A percentile compares a stretch with the other conserved stretches of the same genome.
Evolutionary conservation across 176 grass and related monocot genomes (phyloP).

Genomic region (Canna indica): DNA sequence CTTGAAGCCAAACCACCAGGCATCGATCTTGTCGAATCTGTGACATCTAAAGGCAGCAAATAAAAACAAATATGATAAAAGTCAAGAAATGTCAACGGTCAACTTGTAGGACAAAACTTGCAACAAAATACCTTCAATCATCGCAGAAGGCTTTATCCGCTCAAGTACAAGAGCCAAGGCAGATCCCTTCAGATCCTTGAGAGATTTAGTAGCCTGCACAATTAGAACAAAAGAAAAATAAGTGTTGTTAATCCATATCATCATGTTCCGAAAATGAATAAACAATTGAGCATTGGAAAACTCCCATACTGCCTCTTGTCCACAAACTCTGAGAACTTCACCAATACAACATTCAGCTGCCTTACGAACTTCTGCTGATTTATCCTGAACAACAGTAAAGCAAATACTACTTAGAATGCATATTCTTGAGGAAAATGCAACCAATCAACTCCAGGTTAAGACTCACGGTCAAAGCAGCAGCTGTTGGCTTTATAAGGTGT

Average conservation of each 20-base stretch:
- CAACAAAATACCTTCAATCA: constrained; percentile 56
- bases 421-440: neutral
- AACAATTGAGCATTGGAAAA: neutral
- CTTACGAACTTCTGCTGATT: constrained; percentile 98
- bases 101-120: constrained; percentile 2
- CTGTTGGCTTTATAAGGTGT: constrained; percentile 74
- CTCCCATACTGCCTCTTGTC: constrained; percentile 76
- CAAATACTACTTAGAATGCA: neutral
- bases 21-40: too few relatives aligned
- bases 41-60: too few relatives aligned
- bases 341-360: constrained; percentile 76
- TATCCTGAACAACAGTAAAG: constrained; percentile 61
- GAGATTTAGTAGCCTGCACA: constrained; percentile 58
- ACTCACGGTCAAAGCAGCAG: constrained; percentile 74
- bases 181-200: constrained; percentile 89
- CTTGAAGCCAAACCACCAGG: too few relatives aligned
- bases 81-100: too few relatives aligned
- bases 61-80: too few relatives aligned
- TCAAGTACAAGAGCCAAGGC: constrained; percentile 75
- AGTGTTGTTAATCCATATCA: constrained; percentile 6
- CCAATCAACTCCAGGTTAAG: neutral
- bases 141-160: constrained; percentile 55
- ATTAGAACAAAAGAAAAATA: constrained; percentile 2
- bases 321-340: constrained; percentile 77
- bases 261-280: neutral